Percentiles rank a stretch among this genome's conserved stretches.
Evolutionary conservation across 306 rosid species (phyloP).

Genomic region (Gleditsia sinensis): DNA sequence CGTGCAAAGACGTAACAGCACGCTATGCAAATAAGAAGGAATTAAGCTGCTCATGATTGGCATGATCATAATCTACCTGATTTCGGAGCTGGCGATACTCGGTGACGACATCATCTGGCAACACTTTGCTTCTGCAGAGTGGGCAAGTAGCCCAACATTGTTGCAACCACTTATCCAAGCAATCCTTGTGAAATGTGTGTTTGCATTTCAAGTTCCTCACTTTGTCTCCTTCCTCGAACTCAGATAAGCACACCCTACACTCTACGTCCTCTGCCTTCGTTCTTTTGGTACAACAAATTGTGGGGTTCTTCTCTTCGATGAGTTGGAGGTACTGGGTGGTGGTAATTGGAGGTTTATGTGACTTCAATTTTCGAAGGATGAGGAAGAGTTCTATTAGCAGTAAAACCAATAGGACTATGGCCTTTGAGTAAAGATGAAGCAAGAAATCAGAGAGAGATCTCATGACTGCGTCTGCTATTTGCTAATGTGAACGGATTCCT

Average conservation of each 20-base stretch:
- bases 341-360: slow-evolving; percentile 52
- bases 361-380: slow-evolving; percentile 41
- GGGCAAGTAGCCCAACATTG: slow-evolving; percentile 83
- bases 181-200: slow-evolving; percentile 81
- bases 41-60: slow-evolving; percentile 57
- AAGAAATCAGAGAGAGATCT: slow-evolving; percentile 58
- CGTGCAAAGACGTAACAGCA: slow-evolving; percentile 48
- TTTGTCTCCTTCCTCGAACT: slow-evolving; percentile 75
- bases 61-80: slow-evolving; percentile 60
- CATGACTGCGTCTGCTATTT: slow-evolving; percentile 60
- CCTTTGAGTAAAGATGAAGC: slow-evolving; percentile 57
- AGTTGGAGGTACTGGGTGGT: slow-evolving; percentile 66
- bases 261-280: slow-evolving; percentile 35
- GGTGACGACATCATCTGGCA: slow-evolving; percentile 72
- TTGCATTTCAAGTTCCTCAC: slow-evolving; percentile 68
- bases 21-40: slow-evolving; percentile 64
- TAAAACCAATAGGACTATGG: slow-evolving; percentile 57
- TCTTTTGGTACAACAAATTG: slow-evolving; percentile 40
- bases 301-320: slow-evolving; percentile 74
- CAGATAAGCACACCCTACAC: slow-evolving; percentile 79
- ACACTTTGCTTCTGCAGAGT: slow-evolving; percentile 72
- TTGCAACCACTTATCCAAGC: slow-evolving; percentile 84
- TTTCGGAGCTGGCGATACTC: slow-evolving; percentile 56
- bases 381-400: slow-evolving; percentile 56
- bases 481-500: too few species aligned